A percentile compares a stretch with the other conserved stretches of the same genome.
phyloP scores from a whole-genome alignment of 352 stramenopile genomes.

The Pythium dissimile region DNA sequence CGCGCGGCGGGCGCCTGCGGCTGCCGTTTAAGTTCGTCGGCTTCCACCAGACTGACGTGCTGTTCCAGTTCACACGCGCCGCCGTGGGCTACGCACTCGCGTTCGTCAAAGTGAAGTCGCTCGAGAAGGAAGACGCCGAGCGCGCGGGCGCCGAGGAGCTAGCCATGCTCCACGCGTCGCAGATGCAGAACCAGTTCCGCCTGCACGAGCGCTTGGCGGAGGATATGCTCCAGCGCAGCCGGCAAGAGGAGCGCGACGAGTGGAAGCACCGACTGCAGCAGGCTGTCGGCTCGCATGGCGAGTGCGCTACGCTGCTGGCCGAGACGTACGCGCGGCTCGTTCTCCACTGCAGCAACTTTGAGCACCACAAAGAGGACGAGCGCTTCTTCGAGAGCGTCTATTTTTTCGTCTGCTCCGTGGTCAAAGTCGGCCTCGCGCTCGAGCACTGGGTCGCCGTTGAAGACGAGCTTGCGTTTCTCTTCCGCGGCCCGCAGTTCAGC shows the following conservation, averaged over 20 bases:
- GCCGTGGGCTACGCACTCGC: slow-evolving; percentile 62
- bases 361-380: slow-evolving; percentile 81
- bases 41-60: slow-evolving; percentile 68
- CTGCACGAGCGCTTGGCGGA: background rate
- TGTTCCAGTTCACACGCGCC: slow-evolving; percentile 68
- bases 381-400: slow-evolving; percentile 81
- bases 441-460: slow-evolving; percentile 63
- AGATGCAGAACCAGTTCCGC: slow-evolving; percentile 15
- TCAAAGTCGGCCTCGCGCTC: slow-evolving; percentile 53
- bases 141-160: slow-evolving; percentile 13
- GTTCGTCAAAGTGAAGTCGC: slow-evolving; percentile 50
- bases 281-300: slow-evolving; percentile 13
- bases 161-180: slow-evolving; percentile 21
- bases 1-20: slow-evolving; percentile 40
- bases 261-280: slow-evolving; percentile 8
- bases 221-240: background rate
- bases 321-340: slow-evolving; percentile 63
- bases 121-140: slow-evolving; percentile 39
- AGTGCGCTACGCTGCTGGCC: slow-evolving; percentile 35
- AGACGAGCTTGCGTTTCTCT: slow-evolving; percentile 69
- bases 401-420: slow-evolving; percentile 70
- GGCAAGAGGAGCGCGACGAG: slow-evolving; percentile 3
- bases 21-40: slow-evolving; percentile 66
- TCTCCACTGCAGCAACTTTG: slow-evolving; percentile 80
- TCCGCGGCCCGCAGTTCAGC: slow-evolving; percentile 72